Conservation (phyloP, 129 eudicot species). For the Kitagawia praeruptora region DNA sequence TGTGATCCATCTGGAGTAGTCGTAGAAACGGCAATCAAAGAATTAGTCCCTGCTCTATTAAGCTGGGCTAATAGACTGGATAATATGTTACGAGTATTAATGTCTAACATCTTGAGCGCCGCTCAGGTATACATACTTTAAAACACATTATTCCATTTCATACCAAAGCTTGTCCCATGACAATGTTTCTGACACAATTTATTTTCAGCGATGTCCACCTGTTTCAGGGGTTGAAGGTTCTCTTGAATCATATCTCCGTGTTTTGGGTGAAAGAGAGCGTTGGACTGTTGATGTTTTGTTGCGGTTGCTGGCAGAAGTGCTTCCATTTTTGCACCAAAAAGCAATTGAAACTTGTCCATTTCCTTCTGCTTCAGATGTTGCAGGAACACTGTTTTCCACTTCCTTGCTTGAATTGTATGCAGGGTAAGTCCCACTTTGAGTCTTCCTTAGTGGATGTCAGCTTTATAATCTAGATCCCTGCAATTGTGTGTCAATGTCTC, state of each 20-base stretch:
- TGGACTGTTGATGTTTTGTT: conserved; percentile 86
- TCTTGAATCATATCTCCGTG: conserved; percentile 77
- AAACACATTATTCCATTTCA: conserved; percentile 8
- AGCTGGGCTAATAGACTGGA: conserved; percentile 87
- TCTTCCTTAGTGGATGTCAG: background rate
- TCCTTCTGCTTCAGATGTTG: conserved; percentile 51
- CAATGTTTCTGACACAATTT: conserved; percentile 23
- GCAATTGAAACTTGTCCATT: conserved; percentile 84
- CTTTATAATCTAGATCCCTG: background rate
- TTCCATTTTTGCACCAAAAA: conserved; percentile 62
- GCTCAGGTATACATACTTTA: conserved; percentile 51
- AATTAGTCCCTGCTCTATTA: conserved; percentile 76
- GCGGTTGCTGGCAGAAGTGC: conserved; percentile 62
- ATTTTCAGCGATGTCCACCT: conserved; percentile 86
- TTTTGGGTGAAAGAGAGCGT: conserved; percentile 91
- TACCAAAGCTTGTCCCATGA: conserved; percentile 4
- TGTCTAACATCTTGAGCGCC: conserved; percentile 69
- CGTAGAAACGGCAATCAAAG: conserved; percentile 77
- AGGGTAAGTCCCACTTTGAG: conserved; percentile 33
- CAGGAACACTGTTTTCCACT: conserved; percentile 40
- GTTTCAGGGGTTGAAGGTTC: conserved; percentile 95
- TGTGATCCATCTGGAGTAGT: conserved; percentile 96
- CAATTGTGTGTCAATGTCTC: conserved; percentile 2
- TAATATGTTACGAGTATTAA: conserved; percentile 55
- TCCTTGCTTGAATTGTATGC: conserved; percentile 71